Percentiles rank a stretch among this genome's conserved stretches.
phyloP scores from a whole-genome alignment of 2,329 filamentous ascomycete genomes.

The Thermothelomyces thermophilus region DNA sequence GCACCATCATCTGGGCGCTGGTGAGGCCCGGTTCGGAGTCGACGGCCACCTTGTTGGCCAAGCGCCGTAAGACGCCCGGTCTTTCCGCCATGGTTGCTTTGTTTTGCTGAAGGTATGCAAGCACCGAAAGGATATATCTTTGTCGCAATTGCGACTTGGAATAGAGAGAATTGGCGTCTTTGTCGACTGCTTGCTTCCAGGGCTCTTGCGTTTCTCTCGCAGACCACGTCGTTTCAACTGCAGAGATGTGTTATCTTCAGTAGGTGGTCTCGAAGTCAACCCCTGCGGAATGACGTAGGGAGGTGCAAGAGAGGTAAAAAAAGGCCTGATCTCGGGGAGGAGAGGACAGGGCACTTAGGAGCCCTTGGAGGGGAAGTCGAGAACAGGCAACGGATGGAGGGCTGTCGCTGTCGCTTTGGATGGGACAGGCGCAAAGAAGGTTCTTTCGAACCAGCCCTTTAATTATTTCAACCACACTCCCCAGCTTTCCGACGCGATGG shows the following conservation, averaged over 20 bases:
- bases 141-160: too few species aligned
- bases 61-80: conserved; percentile 32
- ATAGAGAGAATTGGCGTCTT: background rate
- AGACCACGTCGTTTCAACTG: background rate
- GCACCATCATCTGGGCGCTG: conserved; percentile 69
- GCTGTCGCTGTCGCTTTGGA: too few species aligned
- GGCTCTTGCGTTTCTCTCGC: too few species aligned
- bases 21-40: conserved; percentile 70
- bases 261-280: background rate
- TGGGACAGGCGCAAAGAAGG: too few species aligned
- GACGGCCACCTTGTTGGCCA: conserved; percentile 60
- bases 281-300: conserved; percentile 1
- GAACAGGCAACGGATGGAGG: too few species aligned
- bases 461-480: background rate
- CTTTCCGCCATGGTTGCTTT: conserved; percentile 28
- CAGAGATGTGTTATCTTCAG: too few species aligned
- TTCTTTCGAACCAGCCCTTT: too few species aligned
- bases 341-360: background rate
- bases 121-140: too few species aligned
- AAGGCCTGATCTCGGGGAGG: too few species aligned
- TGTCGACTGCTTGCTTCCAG: background rate
- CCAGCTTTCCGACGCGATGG: background rate
- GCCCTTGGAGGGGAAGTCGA: too few species aligned
- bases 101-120: background rate
- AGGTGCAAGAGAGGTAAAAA: too few species aligned